Conservation (phyloP, 2,329 filamentous ascomycete genomes). For the Mollisiaceae sp. region DNA sequence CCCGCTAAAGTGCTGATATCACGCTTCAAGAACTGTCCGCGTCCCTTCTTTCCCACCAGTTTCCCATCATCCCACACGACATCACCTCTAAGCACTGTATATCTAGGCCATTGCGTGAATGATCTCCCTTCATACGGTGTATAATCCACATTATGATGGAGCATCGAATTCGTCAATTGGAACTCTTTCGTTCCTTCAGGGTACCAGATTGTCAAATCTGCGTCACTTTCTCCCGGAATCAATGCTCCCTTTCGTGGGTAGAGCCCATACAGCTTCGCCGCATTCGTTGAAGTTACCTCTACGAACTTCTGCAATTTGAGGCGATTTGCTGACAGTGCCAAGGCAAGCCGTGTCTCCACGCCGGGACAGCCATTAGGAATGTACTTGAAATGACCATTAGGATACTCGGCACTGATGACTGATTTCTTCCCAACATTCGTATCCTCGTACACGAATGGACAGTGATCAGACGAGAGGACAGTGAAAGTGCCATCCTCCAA, state of each 20-base stretch:
- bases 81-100: constrained; percentile 61
- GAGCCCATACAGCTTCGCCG: constrained; percentile 62
- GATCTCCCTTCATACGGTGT: constrained; percentile 63
- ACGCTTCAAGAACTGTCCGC: constrained; percentile 55
- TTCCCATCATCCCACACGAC: constrained; percentile 62
- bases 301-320: constrained; percentile 57
- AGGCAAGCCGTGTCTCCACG: constrained; percentile 59
- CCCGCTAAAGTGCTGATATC: constrained; percentile 46
- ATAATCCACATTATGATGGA: constrained; percentile 68
- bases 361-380: constrained; percentile 64
- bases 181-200: constrained; percentile 52
- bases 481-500: constrained; percentile 58
- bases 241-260: constrained; percentile 56
- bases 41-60: constrained; percentile 52
- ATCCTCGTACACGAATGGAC: constrained; percentile 51
- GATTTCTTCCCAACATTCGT: constrained; percentile 53
- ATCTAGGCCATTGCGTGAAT: constrained; percentile 66
- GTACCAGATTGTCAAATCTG: constrained; percentile 64
- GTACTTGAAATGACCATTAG: constrained; percentile 54
- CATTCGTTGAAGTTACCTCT: constrained; percentile 58
- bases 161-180: constrained; percentile 54
- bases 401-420: constrained; percentile 50
- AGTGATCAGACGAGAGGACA: constrained; percentile 51
- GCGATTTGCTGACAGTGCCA: constrained; percentile 48
- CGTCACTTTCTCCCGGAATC: constrained; percentile 56